These are phyloP conservation scores for Actinomucor elegans DNA, from an alignment of 371 early-diverging fungal species.

Conservation along the genomic window DNA sequence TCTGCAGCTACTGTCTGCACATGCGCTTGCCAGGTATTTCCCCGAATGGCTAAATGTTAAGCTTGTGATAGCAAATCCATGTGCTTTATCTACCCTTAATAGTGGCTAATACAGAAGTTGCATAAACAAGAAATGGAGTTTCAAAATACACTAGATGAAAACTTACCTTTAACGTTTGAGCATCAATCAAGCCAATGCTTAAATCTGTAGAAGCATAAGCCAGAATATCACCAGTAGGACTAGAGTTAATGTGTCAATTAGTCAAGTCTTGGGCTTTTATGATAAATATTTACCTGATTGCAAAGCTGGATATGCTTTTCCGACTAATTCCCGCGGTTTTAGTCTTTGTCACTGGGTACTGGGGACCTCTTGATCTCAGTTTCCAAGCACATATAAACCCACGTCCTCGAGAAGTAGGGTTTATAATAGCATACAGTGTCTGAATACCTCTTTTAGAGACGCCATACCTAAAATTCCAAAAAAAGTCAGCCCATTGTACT, in stretches of 20 bases:
- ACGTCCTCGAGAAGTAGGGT: slow-evolving; percentile 25
- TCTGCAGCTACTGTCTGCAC: not conserved
- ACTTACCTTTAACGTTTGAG: slow-evolving; percentile 53
- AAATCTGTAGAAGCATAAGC: slow-evolving; percentile 64
- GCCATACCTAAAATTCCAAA: not conserved
- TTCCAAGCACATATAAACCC: slow-evolving; percentile 43
- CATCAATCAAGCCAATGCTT: slow-evolving; percentile 56
- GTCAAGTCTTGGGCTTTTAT: not conserved
- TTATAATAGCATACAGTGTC: slow-evolving; percentile 40
- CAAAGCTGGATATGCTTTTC: slow-evolving; percentile 35
- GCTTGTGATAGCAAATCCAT: slow-evolving; percentile 58
- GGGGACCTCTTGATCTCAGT: slow-evolving; percentile 2
- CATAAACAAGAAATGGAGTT: slow-evolving; percentile 13
- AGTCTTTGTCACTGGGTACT: slow-evolving; percentile 24
- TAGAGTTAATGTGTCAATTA: slow-evolving; percentile 15
- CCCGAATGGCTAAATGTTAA: slow-evolving; percentile 58
- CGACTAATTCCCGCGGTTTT: slow-evolving; percentile 35
- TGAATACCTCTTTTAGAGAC: slow-evolving; percentile 1
- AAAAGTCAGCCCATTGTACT: not conserved
- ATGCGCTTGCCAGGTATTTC: slow-evolving; percentile 43
- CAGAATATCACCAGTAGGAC: slow-evolving; percentile 53
- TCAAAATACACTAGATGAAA: not conserved
- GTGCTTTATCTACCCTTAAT: slow-evolving; percentile 17
- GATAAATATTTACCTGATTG: slow-evolving; percentile 22
- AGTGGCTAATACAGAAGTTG: not conserved